Conservation (phyloP, 1,284 basidiomycete genomes). For the Trichosporon sp. region DNA sequence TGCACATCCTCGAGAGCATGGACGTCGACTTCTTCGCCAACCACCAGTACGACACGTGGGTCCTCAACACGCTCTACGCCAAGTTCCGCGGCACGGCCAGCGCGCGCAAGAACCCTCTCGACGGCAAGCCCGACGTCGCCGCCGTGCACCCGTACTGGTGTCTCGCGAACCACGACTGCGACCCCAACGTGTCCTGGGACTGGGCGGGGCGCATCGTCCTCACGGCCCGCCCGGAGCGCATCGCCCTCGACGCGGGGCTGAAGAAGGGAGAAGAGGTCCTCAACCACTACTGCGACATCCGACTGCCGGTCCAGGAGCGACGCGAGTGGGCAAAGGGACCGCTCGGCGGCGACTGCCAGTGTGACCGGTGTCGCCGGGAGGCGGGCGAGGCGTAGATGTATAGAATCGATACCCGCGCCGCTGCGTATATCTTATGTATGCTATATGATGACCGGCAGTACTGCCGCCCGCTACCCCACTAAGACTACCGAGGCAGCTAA, state of each 20-base stretch:
- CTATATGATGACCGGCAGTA: too few species aligned
- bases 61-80: conserved; percentile 17
- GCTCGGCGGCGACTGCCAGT: conserved; percentile 15
- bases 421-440: too few species aligned
- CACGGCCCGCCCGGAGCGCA: conserved; percentile 2
- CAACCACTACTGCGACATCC: conserved; percentile 18
- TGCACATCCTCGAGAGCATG: conserved; percentile 16
- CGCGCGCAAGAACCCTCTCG: conserved; percentile 11
- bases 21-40: conserved; percentile 14
- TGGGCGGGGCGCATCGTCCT: conserved; percentile 13
- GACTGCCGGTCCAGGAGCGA: conserved; percentile 11
- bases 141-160: conserved; percentile 19
- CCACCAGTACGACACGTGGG: conserved; percentile 12
- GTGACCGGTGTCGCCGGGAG: conserved; percentile 8
- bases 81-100: conserved; percentile 17
- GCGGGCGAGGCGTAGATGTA: conserved; percentile 6
- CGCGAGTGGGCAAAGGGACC: conserved; percentile 16
- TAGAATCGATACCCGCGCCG: too few species aligned
- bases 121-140: conserved; percentile 15
- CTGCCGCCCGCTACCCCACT: too few species aligned
- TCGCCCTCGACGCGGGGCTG: conserved; percentile 1
- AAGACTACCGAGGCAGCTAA: too few species aligned
- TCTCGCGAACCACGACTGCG: conserved; percentile 19
- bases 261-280: conserved; percentile 13
- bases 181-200: conserved; percentile 18